phyloP scores from a whole-genome alignment of 352 stramenopile genomes.

The Phytophthora citrophthora region DNA sequence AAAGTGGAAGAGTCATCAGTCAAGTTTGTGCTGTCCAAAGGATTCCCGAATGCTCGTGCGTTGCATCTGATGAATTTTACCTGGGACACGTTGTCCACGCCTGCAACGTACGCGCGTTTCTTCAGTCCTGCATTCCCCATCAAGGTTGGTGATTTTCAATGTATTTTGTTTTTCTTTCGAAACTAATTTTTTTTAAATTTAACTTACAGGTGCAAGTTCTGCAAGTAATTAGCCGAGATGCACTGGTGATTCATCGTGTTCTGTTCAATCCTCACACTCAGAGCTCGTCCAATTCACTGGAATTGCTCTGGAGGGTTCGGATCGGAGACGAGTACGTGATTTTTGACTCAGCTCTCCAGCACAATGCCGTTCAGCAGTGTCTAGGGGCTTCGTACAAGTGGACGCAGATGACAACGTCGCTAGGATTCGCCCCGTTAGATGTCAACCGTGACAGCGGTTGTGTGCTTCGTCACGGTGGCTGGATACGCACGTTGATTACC shows the following conservation, averaged over 20 bases:
- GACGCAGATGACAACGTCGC: conserved; percentile 56
- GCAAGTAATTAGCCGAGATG: conserved; percentile 59
- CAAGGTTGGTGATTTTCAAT: conserved; percentile 22
- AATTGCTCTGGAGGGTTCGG: conserved; percentile 60
- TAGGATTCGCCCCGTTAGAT: conserved; percentile 45
- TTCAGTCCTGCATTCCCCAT: conserved; percentile 46
- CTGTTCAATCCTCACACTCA: conserved; percentile 66
- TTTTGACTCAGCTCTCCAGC: conserved; percentile 55
- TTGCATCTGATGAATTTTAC: conserved; percentile 48
- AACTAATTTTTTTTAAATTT: conserved; percentile 2
- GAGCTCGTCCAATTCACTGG: conserved; percentile 56
- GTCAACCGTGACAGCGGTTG: conserved; percentile 33
- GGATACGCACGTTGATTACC: conserved; percentile 45
- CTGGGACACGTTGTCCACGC: conserved; percentile 37
- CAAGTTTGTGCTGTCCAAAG: conserved; percentile 58
- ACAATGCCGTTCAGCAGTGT: conserved; percentile 60
- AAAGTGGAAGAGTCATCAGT: conserved; percentile 46
- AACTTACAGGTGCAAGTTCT: conserved; percentile 46
- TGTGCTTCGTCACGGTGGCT: conserved; percentile 59
- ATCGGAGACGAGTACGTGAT: conserved; percentile 59
- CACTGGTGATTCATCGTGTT: conserved; percentile 59
- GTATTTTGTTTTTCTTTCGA: neutral
- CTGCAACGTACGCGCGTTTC: conserved; percentile 44
- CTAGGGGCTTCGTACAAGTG: conserved; percentile 58
- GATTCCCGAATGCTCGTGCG: conserved; percentile 40